Percentiles rank a stretch among this genome's conserved stretches.
phyloP scores from a whole-genome alignment of 352 stramenopile genomes.

The Phytophthora pinifolia region DNA sequence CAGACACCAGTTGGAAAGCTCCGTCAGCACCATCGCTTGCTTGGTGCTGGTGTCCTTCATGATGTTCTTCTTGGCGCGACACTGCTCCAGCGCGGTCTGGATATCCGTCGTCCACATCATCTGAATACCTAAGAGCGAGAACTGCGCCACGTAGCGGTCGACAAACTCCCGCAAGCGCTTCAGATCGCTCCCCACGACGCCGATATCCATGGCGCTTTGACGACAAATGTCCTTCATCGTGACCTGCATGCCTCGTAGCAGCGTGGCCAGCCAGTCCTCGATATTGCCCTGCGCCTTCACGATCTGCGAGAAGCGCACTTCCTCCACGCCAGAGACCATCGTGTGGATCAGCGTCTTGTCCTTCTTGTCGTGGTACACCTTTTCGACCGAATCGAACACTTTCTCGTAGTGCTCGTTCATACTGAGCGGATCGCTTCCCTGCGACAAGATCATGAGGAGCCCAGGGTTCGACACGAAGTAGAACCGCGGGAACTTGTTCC shows the following conservation, averaged over 20 bases:
- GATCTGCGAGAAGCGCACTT: slow-evolving; percentile 93
- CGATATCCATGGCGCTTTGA: slow-evolving; percentile 93
- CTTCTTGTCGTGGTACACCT: slow-evolving; percentile 98
- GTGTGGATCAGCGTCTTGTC: slow-evolving; percentile 96
- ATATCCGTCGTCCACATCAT: slow-evolving; percentile 97
- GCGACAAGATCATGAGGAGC: slow-evolving; percentile 97
- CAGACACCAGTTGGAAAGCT: slow-evolving; percentile 96
- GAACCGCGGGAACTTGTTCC: slow-evolving; percentile 98
- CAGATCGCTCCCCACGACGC: slow-evolving; percentile 90
- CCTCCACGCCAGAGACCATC: slow-evolving; percentile 94
- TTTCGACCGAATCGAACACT: slow-evolving; percentile 98
- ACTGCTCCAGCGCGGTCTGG: slow-evolving; percentile 94
- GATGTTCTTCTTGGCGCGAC: slow-evolving; percentile 95
- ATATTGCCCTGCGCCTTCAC: slow-evolving; percentile 98
- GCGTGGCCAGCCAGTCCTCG: slow-evolving; percentile 97
- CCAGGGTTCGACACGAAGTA: slow-evolving; percentile 99
- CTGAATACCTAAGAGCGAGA: slow-evolving; percentile 95
- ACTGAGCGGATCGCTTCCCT: slow-evolving; percentile 96
- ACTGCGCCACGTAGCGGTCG: slow-evolving; percentile 94
- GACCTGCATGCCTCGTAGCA: slow-evolving; percentile 94
- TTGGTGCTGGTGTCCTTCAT: slow-evolving; percentile 97
- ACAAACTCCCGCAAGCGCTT: slow-evolving; percentile 94
- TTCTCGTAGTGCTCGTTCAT: slow-evolving; percentile 99
- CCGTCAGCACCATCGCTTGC: slow-evolving; percentile 92
- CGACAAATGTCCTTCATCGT: slow-evolving; percentile 98